These are phyloP conservation scores for Carex pumila DNA, from an alignment of 176 grass and related monocot species.

Conservation along the genomic window DNA sequence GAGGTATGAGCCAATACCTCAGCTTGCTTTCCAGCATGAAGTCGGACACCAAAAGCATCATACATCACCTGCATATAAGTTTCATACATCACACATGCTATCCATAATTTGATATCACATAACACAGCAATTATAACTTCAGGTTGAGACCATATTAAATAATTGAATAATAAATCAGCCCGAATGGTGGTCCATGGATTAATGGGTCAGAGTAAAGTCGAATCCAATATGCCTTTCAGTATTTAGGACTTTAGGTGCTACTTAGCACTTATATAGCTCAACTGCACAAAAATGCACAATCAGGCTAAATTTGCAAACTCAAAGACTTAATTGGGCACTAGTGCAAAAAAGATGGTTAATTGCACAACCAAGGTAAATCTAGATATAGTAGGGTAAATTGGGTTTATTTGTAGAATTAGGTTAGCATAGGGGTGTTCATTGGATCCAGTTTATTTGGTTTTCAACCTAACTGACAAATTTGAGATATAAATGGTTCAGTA, in stretches of 20 bases:
- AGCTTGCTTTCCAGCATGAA: conserved; percentile 94
- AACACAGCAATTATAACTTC: neutral
- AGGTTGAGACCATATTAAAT: neutral
- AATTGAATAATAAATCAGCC: neutral
- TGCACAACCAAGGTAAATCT: neutral
- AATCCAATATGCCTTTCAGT: neutral
- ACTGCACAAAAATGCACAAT: neutral
- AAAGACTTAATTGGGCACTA: neutral
- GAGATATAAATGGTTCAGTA: too few relatives aligned
- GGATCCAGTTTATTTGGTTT: too few relatives aligned
- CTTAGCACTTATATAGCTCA: neutral
- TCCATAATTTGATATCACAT: neutral
- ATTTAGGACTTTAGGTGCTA: neutral
- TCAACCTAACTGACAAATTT: too few relatives aligned
- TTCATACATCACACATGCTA: neutral
- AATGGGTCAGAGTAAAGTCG: neutral
- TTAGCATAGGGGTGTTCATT: neutral
- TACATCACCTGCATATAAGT: conserved; percentile 77
- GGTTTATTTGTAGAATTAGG: neutral
- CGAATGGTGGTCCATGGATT: neutral
- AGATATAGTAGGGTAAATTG: neutral
- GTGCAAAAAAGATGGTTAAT: neutral
- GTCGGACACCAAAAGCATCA: conserved; percentile 95
- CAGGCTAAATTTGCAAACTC: neutral
- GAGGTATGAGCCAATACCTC: conserved; percentile 50